A percentile compares a stretch with the other conserved stretches of the same genome.
These are phyloP conservation scores for Colletotrichum karsti DNA, from an alignment of 2,329 filamentous ascomycete species.

Conservation along the genomic window DNA sequence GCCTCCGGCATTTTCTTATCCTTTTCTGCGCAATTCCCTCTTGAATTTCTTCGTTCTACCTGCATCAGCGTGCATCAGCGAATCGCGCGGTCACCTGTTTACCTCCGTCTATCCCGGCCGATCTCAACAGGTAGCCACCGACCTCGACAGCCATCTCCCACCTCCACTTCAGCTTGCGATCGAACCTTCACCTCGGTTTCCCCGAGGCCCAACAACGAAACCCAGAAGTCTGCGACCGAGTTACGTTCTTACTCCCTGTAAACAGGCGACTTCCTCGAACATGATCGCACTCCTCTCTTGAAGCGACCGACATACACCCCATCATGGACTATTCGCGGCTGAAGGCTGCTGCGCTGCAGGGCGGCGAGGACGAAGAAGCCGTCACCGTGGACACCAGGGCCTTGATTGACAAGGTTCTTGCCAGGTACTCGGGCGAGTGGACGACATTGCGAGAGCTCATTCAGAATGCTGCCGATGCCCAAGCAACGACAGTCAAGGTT, in stretches of 20 bases:
- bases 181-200: not conserved
- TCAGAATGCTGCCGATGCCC: slow-evolving; percentile 97
- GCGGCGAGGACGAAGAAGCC: slow-evolving; percentile 91
- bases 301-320: slow-evolving; percentile 1
- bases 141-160: slow-evolving; percentile 14
- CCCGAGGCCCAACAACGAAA: not conserved
- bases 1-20: not conserved
- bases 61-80: too few species aligned
- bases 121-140: not conserved
- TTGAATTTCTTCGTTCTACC: not conserved
- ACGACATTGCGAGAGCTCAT: slow-evolving; percentile 90
- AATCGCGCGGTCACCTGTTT: slow-evolving; percentile 13
- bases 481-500: slow-evolving; percentile 87
- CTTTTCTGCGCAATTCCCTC: not conserved
- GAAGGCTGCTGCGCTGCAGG: slow-evolving; percentile 85
- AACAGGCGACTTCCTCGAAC: not conserved
- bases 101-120: not conserved
- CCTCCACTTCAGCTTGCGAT: not conserved
- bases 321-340: slow-evolving; percentile 79
- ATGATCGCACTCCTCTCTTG: slow-evolving; percentile 3
- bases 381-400: slow-evolving; percentile 98
- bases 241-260: not conserved
- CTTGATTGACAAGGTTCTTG: slow-evolving; percentile 96
- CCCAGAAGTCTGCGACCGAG: not conserved
- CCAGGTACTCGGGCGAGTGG: slow-evolving; percentile 96